Base-by-base conservation (phyloP, 352 stramenopile species). In the Phytophthora macrochlamydospora region DNA sequence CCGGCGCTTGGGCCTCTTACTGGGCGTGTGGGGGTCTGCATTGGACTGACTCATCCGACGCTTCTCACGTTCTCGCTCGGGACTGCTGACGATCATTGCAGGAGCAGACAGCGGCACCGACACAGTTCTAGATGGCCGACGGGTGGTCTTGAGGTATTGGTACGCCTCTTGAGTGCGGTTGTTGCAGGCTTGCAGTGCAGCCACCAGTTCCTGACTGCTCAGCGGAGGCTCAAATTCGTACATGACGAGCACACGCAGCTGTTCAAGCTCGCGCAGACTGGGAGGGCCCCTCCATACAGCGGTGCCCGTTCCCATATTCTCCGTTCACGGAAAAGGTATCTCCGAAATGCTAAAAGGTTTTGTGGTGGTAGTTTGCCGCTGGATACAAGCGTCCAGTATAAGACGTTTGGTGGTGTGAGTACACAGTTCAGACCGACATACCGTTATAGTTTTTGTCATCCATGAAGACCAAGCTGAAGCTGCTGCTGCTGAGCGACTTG, bases 401-500 rank as follows among this genome's bases (percentile, higher is more conserved):
- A 24, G 18, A 24, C 18, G 18, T 24, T 24, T 24, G 18, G 18
- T 24, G 18, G 18, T 24, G 18, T 24, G 18, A 24, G 18, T 24
- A 24, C 18, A 24, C 18, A 24, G 18, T 24, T 24, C 18, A 24
- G 18, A 24, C 18, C 18, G 18, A 24, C 18, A 24, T 24, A 24
- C 18, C 18, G 18, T 24, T 24, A 24, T 24, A 24, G 18, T 24
- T 24, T 24, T 24, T 24, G 18, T 24, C 18, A 24, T 24, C 18
- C 18, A 24, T 24, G 18, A 24, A 24, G 18, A 73, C 55, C 11
- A 73, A 64, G 56, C 78, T 94, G 44, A 93, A 93, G 70, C 67
- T 95, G 67, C 75, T 95, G 54, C 54, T 93, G 58, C 63, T 94
- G 38, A 91, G 83, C 68, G 81, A 93, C 53, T 67, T 93, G 14